Evolutionary conservation across 768 basidiomycete species (phyloP).

Genomic region (Chalciporus sphaerocephalus): DNA sequence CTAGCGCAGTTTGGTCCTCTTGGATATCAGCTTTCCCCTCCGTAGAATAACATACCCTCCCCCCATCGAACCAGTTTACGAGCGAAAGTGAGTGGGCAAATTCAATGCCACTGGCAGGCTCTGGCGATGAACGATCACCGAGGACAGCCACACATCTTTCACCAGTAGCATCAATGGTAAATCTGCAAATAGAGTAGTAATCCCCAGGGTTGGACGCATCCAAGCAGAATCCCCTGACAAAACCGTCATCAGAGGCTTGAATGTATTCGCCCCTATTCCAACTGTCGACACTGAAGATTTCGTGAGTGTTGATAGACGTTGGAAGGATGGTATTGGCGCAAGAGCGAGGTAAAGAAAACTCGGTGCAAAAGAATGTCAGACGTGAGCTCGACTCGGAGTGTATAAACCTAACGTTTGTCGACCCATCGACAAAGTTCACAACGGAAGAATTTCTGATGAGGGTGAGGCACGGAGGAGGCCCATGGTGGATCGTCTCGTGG

Average conservation of each 20-base stretch:
- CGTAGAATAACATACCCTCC: too few species aligned
- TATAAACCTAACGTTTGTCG: not conserved
- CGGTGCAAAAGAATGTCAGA: not conserved
- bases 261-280: not conserved
- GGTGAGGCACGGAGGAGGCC: not conserved
- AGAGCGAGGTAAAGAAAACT: too few species aligned
- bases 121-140: not conserved
- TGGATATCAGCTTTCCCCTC: too few species aligned
- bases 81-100: too few species aligned
- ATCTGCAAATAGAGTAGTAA: not conserved
- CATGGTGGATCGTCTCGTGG: not conserved
- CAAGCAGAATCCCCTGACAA: not conserved
- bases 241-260: not conserved
- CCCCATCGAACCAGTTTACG: too few species aligned
- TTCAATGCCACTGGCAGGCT: too few species aligned
- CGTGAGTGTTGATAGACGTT: not conserved
- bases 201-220: not conserved
- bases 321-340: not conserved
- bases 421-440: not conserved
- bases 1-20: too few species aligned
- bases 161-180: not conserved
- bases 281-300: not conserved
- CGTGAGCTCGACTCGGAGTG: not conserved
- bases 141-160: not conserved
- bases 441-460: not conserved